phyloP scores from a whole-genome alignment of 2,329 filamentous ascomycete species.

The Colletotrichum coccodes region DNA sequence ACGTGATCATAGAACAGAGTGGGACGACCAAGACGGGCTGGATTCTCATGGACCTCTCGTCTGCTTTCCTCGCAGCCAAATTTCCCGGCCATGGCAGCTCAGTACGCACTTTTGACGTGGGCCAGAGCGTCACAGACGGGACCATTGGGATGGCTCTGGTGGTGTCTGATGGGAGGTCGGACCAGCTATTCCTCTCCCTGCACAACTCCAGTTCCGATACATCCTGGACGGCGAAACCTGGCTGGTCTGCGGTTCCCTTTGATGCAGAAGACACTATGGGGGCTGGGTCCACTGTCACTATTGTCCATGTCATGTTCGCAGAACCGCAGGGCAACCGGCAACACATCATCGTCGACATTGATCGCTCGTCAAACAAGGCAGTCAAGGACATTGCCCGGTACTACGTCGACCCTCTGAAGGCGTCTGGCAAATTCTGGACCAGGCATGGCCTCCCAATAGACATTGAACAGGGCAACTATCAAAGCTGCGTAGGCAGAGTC shows the following conservation, averaged over 20 bases:
- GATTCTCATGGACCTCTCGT: not conserved
- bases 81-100: no score
- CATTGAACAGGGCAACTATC: not conserved
- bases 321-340: not conserved
- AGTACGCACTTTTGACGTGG: not conserved
- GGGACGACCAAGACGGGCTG: not conserved
- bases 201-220: not conserved
- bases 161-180: not conserved
- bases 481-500: not conserved
- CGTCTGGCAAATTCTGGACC: not conserved
- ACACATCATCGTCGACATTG: not conserved
- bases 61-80: no score
- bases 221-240: not conserved
- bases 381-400: not conserved
- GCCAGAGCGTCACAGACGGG: not conserved
- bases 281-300: not conserved
- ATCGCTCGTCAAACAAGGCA: not conserved
- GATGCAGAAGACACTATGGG: not conserved
- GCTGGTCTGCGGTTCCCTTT: not conserved
- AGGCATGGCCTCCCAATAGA: not conserved
- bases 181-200: not conserved
- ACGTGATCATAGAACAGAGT: not conserved
- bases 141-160: not conserved
- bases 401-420: not conserved
- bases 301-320: not conserved